A percentile compares a stretch with the other conserved stretches of the same genome.
These are phyloP conservation scores for Plenodomus tracheiphilus DNA, from an alignment of 2,329 filamentous ascomycete genomes.

Conservation along the genomic window DNA sequence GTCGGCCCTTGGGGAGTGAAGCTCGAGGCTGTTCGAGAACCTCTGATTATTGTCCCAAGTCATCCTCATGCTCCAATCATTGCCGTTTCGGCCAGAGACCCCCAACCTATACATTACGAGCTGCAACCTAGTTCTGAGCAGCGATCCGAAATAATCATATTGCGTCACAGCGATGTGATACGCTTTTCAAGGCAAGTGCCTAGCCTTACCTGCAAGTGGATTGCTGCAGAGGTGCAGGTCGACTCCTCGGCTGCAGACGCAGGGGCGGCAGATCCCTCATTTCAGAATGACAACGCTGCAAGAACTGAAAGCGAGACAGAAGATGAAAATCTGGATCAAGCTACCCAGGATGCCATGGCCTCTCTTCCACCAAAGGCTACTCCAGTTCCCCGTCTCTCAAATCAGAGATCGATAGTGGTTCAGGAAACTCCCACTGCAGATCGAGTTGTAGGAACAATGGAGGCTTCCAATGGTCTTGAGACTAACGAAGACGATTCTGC, in stretches of 20 bases:
- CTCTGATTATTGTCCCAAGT: conserved; percentile 21
- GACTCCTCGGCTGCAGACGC: conserved; percentile 32
- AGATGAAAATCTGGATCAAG: conserved; percentile 27
- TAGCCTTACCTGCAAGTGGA: conserved; percentile 21
- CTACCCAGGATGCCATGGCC: conserved; percentile 19
- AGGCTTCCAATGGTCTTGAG: neutral
- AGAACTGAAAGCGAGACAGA: conserved; percentile 26
- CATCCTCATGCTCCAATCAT: neutral
- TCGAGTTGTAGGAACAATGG: conserved; percentile 11
- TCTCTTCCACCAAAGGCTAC: conserved; percentile 22
- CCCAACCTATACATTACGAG: conserved; percentile 8
- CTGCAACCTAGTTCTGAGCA: conserved; percentile 19
- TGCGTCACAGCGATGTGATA: conserved; percentile 34
- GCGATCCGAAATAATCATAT: conserved; percentile 29
- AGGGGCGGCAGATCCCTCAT: conserved; percentile 3
- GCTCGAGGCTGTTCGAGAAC: conserved; percentile 25
- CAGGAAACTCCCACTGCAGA: conserved; percentile 37
- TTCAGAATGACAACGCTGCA: conserved; percentile 5
- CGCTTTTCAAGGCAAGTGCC: conserved; percentile 7
- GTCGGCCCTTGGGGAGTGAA: conserved; percentile 25
- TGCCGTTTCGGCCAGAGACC: neutral
- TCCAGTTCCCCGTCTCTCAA: conserved; percentile 29
- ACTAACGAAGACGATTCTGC: neutral
- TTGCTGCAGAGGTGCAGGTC: conserved; percentile 33
- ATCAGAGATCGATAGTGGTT: conserved; percentile 30